phyloP scores from a whole-genome alignment of 495 filamentous ascomycete genomes.

The Trichoderma asperelloides region DNA sequence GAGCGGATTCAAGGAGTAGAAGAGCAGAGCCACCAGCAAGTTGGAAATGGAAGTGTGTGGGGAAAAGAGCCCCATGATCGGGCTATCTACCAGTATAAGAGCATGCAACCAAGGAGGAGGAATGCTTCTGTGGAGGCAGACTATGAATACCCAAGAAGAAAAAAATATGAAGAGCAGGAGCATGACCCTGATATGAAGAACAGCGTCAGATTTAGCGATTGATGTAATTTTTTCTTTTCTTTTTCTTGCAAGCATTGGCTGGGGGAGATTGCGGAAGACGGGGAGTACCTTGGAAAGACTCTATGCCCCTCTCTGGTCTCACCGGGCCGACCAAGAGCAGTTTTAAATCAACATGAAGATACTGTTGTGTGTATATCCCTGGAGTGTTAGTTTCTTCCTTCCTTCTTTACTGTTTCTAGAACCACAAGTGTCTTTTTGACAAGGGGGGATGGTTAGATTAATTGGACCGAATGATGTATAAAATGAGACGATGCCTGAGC shows the following conservation, averaged over 20 bases:
- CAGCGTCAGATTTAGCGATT: slow-evolving; percentile 1
- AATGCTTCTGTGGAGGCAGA: background rate
- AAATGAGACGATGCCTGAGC: background rate
- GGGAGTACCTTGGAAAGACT: background rate
- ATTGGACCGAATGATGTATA: background rate
- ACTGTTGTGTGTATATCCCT: background rate
- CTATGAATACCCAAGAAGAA: background rate
- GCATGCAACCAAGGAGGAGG: background rate
- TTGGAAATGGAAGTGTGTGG: background rate
- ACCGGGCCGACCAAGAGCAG: background rate
- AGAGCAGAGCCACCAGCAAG: background rate
- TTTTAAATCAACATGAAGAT: background rate
- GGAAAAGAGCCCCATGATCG: background rate
- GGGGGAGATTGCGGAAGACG: too few species aligned
- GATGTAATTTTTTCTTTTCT: background rate
- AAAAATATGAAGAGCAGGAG: background rate
- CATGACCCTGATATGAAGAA: background rate
- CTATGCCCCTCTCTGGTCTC: background rate
- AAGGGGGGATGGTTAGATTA: background rate
- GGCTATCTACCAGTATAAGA: background rate
- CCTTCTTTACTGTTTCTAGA: background rate
- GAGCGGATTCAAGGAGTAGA: background rate
- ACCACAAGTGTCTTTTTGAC: background rate
- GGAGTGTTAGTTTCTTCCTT: background rate
- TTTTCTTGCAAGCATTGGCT: background rate